Evolutionary conservation across 1,284 basidiomycete genomes (phyloP).

Genomic region (Athelia psychrophila): DNA sequence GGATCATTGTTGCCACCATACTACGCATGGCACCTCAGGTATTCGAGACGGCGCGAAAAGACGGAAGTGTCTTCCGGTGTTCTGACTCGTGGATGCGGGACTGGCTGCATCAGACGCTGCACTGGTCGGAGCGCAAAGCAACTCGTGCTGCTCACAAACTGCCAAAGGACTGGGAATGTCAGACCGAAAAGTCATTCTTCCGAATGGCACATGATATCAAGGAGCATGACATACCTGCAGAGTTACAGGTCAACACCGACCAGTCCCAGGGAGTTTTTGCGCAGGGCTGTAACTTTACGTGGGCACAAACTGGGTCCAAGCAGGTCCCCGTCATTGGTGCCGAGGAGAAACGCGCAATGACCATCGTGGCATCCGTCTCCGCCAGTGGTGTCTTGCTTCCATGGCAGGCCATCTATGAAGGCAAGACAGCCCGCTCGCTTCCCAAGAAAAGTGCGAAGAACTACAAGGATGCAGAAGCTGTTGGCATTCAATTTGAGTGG

Average conservation of each 20-base stretch:
- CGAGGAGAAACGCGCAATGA: constrained; percentile 34
- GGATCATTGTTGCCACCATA: not conserved
- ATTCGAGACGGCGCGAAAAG: not conserved
- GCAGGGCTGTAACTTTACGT: constrained; percentile 18
- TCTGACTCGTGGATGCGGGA: not conserved
- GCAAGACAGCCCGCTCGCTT: constrained; percentile 11
- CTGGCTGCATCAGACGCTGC: not conserved
- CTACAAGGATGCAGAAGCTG: constrained; percentile 2
- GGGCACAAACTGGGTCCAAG: constrained; percentile 17
- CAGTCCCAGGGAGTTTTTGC: constrained; percentile 24
- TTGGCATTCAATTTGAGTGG: constrained; percentile 18
- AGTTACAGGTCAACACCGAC: constrained; percentile 25
- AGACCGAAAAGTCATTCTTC: constrained; percentile 11
- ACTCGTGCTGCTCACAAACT: constrained; percentile 24
- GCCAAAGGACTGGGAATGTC: constrained; percentile 14
- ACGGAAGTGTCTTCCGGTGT: not conserved
- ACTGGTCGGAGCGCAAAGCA: not conserved
- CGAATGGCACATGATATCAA: constrained; percentile 17
- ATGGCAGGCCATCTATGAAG: constrained; percentile 25
- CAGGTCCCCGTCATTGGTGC: constrained; percentile 25
- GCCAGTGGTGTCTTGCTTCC: constrained; percentile 24
- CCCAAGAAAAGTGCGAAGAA: constrained; percentile 4
- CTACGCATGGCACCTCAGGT: not conserved
- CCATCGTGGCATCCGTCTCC: constrained; percentile 23
- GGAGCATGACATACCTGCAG: constrained; percentile 15